A percentile compares a stretch with the other conserved stretches of the same genome.
phyloP scores from a whole-genome alignment of 208 protist species.

The Leishmania amazonensis region DNA sequence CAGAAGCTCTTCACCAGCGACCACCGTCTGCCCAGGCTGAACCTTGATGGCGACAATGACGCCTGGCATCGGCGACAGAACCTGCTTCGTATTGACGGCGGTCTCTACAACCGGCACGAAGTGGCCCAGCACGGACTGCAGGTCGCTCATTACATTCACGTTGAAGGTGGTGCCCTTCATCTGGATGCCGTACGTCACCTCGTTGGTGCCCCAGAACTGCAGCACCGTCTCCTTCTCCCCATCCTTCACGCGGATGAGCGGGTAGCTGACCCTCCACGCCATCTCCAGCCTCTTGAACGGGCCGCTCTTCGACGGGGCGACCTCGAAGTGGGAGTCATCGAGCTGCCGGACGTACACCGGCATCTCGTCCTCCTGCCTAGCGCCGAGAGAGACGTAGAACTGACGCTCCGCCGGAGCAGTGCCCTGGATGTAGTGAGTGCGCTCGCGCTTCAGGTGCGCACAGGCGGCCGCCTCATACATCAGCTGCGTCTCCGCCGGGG shows the following conservation, averaged over 20 bases:
- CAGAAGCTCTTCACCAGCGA: slow-evolving; percentile 84
- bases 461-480: slow-evolving; percentile 30
- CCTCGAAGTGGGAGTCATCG: slow-evolving; percentile 33
- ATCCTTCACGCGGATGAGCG: slow-evolving; percentile 36
- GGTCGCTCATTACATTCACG: slow-evolving; percentile 38
- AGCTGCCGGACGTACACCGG: slow-evolving; percentile 31
- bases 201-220: slow-evolving; percentile 47
- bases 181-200: slow-evolving; percentile 45
- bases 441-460: slow-evolving; percentile 33
- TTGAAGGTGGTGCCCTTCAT: slow-evolving; percentile 43
- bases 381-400: slow-evolving; percentile 29
- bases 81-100: slow-evolving; percentile 34
- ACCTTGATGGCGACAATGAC: slow-evolving; percentile 90
- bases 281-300: slow-evolving; percentile 33
- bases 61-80: slow-evolving; percentile 93
- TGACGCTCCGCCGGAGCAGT: slow-evolving; percentile 13
- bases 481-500: slow-evolving; percentile 25
- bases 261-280: slow-evolving; percentile 37
- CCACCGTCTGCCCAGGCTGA: slow-evolving; percentile 76
- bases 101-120: slow-evolving; percentile 33
- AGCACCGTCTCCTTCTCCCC: slow-evolving; percentile 34
- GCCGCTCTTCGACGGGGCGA: slow-evolving; percentile 15
- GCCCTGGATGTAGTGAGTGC: slow-evolving; percentile 12
- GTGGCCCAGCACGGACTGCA: slow-evolving; percentile 35
- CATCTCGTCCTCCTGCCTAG: slow-evolving; percentile 29